Conservation (phyloP, 164 flowering plant species). For the Saururus chinensis region DNA sequence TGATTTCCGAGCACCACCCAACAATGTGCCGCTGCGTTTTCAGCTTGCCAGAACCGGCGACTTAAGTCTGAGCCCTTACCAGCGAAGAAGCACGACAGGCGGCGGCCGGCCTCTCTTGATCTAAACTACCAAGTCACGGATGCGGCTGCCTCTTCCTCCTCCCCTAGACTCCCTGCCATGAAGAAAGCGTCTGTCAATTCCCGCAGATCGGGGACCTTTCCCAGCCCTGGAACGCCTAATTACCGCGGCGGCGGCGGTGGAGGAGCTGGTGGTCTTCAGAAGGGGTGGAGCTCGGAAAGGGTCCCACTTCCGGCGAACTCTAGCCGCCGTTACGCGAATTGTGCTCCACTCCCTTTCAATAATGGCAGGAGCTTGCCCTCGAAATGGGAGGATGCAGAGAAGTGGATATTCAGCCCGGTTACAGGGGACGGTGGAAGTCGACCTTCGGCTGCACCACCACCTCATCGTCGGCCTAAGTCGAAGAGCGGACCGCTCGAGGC, state of each 20-base stretch:
- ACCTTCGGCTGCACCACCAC: constrained; percentile 26
- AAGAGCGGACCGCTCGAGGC: constrained; percentile 94
- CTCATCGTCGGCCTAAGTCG: constrained; percentile 66
- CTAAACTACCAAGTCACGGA: constrained; percentile 29
- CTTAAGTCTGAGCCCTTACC: constrained; percentile 42
- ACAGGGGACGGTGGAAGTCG: constrained; percentile 37
- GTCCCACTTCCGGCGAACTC: constrained; percentile 45
- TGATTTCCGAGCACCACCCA: background rate
- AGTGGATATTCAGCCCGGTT: constrained; percentile 92
- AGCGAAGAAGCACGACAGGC: constrained; percentile 31
- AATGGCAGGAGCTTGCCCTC: constrained; percentile 87
- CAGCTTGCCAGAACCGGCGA: constrained; percentile 67
- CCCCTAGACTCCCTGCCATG: constrained; percentile 49
- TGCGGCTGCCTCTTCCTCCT: constrained; percentile 31
- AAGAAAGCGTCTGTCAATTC: constrained; percentile 39
- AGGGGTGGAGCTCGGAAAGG: constrained; percentile 94
- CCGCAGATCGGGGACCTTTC: constrained; percentile 38
- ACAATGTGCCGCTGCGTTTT: background rate
- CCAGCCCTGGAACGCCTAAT: constrained; percentile 79
- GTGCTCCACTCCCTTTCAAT: constrained; percentile 43
- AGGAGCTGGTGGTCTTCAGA: constrained; percentile 34
- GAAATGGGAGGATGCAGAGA: constrained; percentile 99
- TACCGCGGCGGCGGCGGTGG: constrained; percentile 19
- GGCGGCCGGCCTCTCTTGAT: constrained; percentile 67
- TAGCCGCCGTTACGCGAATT: constrained; percentile 25